These are phyloP conservation scores for Penicillium occitanis DNA, from an alignment of 2,329 filamentous ascomycete species.

Conservation along the genomic window DNA sequence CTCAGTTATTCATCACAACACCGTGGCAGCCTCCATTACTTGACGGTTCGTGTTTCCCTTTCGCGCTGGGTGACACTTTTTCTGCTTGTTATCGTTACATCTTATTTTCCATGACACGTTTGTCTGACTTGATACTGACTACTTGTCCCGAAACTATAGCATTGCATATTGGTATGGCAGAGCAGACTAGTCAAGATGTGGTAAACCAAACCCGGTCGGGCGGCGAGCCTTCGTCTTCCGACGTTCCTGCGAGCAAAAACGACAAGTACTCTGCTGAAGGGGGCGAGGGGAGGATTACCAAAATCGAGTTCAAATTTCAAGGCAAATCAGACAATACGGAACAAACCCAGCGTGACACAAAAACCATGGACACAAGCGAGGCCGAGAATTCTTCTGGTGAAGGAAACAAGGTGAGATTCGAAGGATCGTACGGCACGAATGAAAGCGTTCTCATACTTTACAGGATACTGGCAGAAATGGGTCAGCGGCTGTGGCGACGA, in stretches of 20 bases:
- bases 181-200: conserved; percentile 69
- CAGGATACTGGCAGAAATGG: conserved; percentile 25
- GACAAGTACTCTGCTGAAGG: conserved; percentile 54
- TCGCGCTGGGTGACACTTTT: not conserved
- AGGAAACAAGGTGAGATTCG: conserved; percentile 34
- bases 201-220: conserved; percentile 69
- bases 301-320: conserved; percentile 39
- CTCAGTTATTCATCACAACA: conserved; percentile 33
- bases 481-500: conserved; percentile 34
- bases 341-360: conserved; percentile 29
- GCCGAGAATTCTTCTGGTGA: conserved; percentile 29
- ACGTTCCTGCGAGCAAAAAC: conserved; percentile 63
- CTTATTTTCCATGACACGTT: not conserved
- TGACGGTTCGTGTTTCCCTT: conserved; percentile 43
- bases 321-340: conserved; percentile 29
- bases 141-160: conserved; percentile 34
- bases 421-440: not conserved
- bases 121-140: not conserved
- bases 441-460: conserved; percentile 16
- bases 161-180: conserved; percentile 68
- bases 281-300: conserved; percentile 45
- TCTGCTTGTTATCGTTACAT: not conserved
- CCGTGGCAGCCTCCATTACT: conserved; percentile 45
- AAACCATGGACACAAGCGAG: conserved; percentile 26
- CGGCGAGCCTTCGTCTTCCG: conserved; percentile 63